Base-by-base conservation (phyloP, 2,329 filamentous ascomycete genomes). In the Alternaria alternata region DNA sequence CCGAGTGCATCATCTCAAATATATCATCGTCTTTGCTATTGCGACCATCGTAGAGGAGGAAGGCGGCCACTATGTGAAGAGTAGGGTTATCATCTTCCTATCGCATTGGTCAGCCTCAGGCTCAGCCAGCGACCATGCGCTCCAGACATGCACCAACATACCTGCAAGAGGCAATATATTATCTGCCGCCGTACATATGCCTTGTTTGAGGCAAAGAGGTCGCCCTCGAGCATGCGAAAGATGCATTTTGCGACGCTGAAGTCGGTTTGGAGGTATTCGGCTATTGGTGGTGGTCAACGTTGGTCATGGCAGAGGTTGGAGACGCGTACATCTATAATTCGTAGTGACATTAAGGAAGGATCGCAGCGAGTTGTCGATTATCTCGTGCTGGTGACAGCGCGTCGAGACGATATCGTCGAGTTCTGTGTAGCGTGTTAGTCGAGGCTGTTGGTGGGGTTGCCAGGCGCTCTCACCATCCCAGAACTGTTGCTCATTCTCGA, bases 171-270 rank as follows among this genome's bases (percentile, higher is more conserved):
- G 77, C 93, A 94, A 79, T 96, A 93, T 66, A 98, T 88, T 72
- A 99, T 93, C 81, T 98, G 95, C 44, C 88, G 91, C 64, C 94
- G 91, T 64, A 98, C 91, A 80, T 99, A 98, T 58, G 93, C 90
- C 67, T 88, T 86, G 77, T 97, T 90, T 14, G 84, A 80, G 26
- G 81, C 80, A 78, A 96, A 99, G 44, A 98, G 83, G 18, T 82
- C 81, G 75, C 93, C 93, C 53, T 89, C 84, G 59, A 96, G 83
- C 38, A 99, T 86, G 77, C 88, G 88, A 77, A 92, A 91, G 61
- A 91, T 90, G 81, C 94, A 98, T 70, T 85, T 87, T 24, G 89
- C 88, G 59, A 97, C 84, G 72, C 96, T 92, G 73, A 94, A 88
- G 69, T 96, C 91, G 68, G 88, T 89, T 59, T 87, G 84, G 64